Conservation (phyloP, 345 rosid species). For the Citrus australasica region DNA sequence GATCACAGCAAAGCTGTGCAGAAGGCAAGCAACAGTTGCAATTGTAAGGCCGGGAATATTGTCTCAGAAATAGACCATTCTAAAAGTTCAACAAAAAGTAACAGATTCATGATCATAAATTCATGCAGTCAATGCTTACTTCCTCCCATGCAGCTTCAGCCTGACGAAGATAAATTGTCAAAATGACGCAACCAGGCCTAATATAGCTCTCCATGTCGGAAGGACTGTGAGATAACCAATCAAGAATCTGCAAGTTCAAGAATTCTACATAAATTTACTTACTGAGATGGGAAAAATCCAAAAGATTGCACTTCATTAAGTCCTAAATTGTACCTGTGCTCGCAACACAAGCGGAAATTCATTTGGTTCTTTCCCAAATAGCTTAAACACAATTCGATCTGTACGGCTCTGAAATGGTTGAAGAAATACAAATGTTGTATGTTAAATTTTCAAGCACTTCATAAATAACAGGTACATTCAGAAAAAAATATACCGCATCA, state of each 20-base stretch:
- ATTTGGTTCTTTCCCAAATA: constrained; percentile 95
- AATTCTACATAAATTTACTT: constrained; percentile 11
- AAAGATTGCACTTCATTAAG: neutral
- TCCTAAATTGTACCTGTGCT: constrained; percentile 59
- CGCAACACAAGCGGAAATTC: constrained; percentile 85
- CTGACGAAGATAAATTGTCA: constrained; percentile 87
- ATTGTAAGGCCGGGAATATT: constrained; percentile 16
- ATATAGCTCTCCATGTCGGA: constrained; percentile 99
- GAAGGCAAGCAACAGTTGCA: constrained; percentile 15
- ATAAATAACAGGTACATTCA: neutral
- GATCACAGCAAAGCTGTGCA: constrained; percentile 65
- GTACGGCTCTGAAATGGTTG: constrained; percentile 78
- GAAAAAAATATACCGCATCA: constrained; percentile 55
- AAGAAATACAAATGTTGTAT: neutral
- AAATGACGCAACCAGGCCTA: constrained; percentile 89
- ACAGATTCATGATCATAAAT: constrained; percentile 4
- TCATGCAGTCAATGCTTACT: constrained; percentile 44
- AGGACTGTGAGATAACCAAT: constrained; percentile 94
- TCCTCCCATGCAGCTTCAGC: constrained; percentile 86
- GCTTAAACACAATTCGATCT: constrained; percentile 82
- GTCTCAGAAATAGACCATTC: constrained; percentile 5
- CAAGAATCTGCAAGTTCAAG: constrained; percentile 70
- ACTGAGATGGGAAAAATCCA: constrained; percentile 13
- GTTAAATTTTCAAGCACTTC: neutral
- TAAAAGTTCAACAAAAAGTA: neutral